These are phyloP conservation scores for Coelastrella sp. DNA, from an alignment of 139 green algal genomes.

Conservation along the genomic window DNA sequence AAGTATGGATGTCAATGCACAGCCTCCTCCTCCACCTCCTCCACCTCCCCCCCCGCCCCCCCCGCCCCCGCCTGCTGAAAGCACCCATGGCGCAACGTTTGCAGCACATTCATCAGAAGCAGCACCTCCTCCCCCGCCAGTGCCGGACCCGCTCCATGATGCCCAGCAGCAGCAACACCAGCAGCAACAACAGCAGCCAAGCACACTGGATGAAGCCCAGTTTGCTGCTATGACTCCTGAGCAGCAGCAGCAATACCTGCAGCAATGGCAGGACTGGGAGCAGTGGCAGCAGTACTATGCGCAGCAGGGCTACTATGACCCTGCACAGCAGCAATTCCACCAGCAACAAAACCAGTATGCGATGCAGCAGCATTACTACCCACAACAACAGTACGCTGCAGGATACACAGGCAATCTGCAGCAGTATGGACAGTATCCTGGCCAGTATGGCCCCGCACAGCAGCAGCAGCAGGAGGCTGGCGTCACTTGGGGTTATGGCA, in stretches of 20 bases:
- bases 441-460: background rate
- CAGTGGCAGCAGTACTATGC: constrained; percentile 48
- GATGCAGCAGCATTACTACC: background rate
- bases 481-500: background rate
- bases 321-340: constrained; percentile 15
- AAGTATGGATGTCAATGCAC: background rate
- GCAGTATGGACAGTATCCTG: background rate
- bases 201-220: constrained; percentile 56
- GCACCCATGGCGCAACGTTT: background rate
- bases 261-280: constrained; percentile 62
- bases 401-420: background rate
- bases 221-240: constrained; percentile 53
- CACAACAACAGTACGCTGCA: background rate
- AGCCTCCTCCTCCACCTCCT: constrained; percentile 14
- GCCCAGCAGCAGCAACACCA: constrained; percentile 19
- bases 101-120: background rate
- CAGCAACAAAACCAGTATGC: background rate
- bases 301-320: constrained; percentile 40
- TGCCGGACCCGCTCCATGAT: constrained; percentile 1
- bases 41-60: background rate
- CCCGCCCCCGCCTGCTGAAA: background rate
- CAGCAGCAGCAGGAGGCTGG: constrained; percentile 18
- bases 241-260: constrained; percentile 48
- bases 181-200: constrained; percentile 34
- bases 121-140: background rate